Percentiles rank a stretch among this genome's conserved stretches.
phyloP scores from a whole-genome alignment of 768 basidiomycete species.

The Rhodosporidiobolus sp. region DNA sequence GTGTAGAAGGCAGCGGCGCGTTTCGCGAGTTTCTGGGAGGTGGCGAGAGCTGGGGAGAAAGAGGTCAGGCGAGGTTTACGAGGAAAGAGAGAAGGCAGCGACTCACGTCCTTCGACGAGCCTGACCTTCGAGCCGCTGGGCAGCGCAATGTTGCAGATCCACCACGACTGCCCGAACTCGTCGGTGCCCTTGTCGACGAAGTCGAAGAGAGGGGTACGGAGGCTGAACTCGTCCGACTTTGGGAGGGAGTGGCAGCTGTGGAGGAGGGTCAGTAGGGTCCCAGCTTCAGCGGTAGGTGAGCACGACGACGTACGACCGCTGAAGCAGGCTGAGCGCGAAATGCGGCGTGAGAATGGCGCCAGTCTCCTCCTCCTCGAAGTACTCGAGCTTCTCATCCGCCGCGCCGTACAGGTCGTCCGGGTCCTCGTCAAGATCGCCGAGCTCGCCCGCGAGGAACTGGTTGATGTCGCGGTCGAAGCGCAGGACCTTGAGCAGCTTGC shows the following conservation, averaged over 20 bases:
- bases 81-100: background rate
- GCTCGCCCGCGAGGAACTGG: constrained; percentile 36
- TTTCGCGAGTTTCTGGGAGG: constrained; percentile 2
- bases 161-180: background rate
- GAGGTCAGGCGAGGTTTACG: too few species aligned
- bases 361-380: background rate
- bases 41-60: background rate
- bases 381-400: constrained; percentile 4
- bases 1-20: background rate
- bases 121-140: background rate
- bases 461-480: constrained; percentile 5
- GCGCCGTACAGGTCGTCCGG: constrained; percentile 11
- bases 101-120: constrained; percentile 3
- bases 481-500: constrained; percentile 1
- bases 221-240: constrained; percentile 10
- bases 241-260: constrained; percentile 19
- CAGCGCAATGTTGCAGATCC: constrained; percentile 1
- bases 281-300: background rate
- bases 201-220: background rate
- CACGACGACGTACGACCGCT: background rate
- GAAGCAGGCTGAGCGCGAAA: constrained; percentile 5
- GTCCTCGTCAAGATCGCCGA: constrained; percentile 13
- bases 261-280: background rate
- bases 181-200: background rate
- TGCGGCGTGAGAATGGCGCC: constrained; percentile 17